A percentile compares a stretch with the other conserved stretches of the same genome.
Conservation (phyloP, 768 basidiomycete genomes). For the Psilocybe cubensis region DNA sequence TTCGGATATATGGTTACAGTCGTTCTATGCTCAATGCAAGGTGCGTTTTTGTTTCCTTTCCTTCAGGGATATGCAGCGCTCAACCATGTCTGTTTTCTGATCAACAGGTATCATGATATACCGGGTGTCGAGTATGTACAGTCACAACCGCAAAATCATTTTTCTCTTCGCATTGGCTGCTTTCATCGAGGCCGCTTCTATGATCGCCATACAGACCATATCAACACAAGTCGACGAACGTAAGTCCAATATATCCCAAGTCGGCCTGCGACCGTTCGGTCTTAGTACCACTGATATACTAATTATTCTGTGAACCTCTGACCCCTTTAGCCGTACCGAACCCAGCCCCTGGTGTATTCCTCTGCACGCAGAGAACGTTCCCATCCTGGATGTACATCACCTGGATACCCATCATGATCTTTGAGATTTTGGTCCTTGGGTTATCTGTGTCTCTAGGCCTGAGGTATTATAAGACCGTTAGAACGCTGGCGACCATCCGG, state of each 20-base stretch:
- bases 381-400: slow-evolving; percentile 11
- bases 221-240: background rate
- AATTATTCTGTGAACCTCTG: too few species aligned
- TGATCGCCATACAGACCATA: slow-evolving; percentile 1
- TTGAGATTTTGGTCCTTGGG: slow-evolving; percentile 9
- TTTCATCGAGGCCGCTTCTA: background rate
- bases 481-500: background rate
- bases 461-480: slow-evolving; percentile 7
- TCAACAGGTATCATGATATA: slow-evolving; percentile 18
- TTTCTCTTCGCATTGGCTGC: slow-evolving; percentile 2
- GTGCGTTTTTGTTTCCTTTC: background rate
- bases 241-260: background rate
- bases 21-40: background rate
- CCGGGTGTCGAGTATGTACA: slow-evolving; percentile 21
- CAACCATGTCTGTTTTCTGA: background rate
- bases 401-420: slow-evolving; percentile 15
- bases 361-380: slow-evolving; percentile 4
- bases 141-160: slow-evolving; percentile 6
- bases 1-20: background rate
- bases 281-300: too few species aligned
- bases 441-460: slow-evolving; percentile 9
- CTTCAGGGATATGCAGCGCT: background rate
- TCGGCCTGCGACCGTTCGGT: too few species aligned
- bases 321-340: slow-evolving; percentile 3
- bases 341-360: slow-evolving; percentile 7